Base-by-base conservation (phyloP, 768 basidiomycete genomes). In the Leccinum sublutescens region DNA sequence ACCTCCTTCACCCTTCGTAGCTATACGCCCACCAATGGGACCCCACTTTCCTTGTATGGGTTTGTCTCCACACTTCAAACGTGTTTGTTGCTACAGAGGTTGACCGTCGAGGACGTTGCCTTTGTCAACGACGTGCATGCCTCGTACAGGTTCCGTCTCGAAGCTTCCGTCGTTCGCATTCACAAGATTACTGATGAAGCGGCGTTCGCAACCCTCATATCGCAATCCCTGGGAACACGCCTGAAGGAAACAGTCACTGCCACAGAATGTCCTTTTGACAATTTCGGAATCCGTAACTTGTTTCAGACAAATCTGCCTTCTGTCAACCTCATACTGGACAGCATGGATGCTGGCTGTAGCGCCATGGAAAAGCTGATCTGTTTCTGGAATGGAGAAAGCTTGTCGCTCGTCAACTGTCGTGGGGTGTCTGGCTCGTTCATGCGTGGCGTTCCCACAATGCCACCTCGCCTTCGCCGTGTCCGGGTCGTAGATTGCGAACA, bases 321-420 rank as follows among this genome's bases (percentile, higher is more conserved):
- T 25, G 34, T 27, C 47, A 21, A 27, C 25, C 53, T 62, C 40
- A 17, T 19, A 23, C 60, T 62, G 17, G 60, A 61, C 8, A 21
- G 48, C 25, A 49, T 61, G 6, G 40, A 15, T 19, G 21, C 52
- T 17, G 40, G 48, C 17, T 4, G 48, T 21, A 6, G 53, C 15
- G 53, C 49, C 2, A 50, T 56, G 4, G 59, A 55, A 15, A 23
- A 54, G 7, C 3, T 62, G 21, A 34, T 56, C 10, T 47, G 60
- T 31, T 29, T 50, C n/a, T 62, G 60, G 60, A 55, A 62, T 10
- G 60, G 60, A 17, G 60, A 62, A 43, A 31, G n/a, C 19, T 43
- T 62, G 2, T 55, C 60, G 2, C 3, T 62, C 25, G 17, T 55
- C 59, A 36, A 55, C 34, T 62, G 60, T 36, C 53, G 43, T 27